Conservation (phyloP, 768 basidiomycete species). For the Tricholoma sp. region DNA sequence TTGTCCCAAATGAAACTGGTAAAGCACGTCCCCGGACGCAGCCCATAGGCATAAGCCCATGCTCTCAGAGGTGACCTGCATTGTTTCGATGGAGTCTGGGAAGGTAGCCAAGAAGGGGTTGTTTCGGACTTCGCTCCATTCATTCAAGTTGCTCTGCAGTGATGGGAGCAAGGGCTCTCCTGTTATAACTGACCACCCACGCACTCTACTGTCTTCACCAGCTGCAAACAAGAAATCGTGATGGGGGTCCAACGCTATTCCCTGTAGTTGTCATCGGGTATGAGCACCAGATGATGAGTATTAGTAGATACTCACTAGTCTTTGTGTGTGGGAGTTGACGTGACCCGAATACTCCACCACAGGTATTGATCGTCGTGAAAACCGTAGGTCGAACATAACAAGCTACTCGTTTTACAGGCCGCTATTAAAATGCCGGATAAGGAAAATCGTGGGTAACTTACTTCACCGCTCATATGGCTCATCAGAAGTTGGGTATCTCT, state of each 20-base stretch:
- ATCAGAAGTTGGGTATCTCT: conserved; percentile 49
- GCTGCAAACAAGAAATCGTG: conserved; percentile 63
- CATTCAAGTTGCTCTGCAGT: neutral
- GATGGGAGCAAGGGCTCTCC: conserved; percentile 36
- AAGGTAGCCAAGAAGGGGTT: conserved; percentile 32
- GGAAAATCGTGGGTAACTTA: conserved; percentile 23
- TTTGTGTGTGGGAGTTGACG: conserved; percentile 46
- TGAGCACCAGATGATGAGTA: conserved; percentile 2
- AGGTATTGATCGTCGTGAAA: conserved; percentile 37
- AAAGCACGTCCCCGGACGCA: conserved; percentile 38
- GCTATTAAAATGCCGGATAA: neutral
- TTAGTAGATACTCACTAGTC: conserved; percentile 38
- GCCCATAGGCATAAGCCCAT: conserved; percentile 48
- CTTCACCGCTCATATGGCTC: conserved; percentile 57
- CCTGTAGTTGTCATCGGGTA: conserved; percentile 32
- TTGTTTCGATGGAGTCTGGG: conserved; percentile 34
- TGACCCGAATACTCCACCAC: conserved; percentile 48
- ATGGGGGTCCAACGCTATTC: conserved; percentile 51
- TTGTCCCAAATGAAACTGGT: conserved; percentile 38
- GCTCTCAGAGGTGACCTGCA: conserved; percentile 45
- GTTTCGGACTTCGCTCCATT: neutral
- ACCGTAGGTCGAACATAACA: conserved; percentile 60
- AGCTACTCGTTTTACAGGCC: conserved; percentile 35
- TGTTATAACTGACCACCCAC: conserved; percentile 63
- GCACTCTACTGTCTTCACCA: conserved; percentile 59